Evolutionary conservation across 768 basidiomycete species (phyloP).

Genomic region (Floccularia luteovirens): DNA sequence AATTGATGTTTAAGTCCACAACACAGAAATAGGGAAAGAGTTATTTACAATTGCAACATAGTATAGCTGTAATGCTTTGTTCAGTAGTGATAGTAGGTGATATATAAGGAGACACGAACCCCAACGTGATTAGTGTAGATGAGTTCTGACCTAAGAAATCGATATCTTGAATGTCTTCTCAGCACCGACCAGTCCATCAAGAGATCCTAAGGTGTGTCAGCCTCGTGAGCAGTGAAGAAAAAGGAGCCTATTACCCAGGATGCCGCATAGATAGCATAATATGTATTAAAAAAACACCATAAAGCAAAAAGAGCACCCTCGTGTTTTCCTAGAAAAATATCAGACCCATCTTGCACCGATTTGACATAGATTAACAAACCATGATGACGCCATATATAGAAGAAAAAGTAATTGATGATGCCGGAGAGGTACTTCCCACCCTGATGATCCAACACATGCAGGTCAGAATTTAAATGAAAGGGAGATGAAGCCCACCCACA

Average conservation of each 20-base stretch:
- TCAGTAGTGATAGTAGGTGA: neutral
- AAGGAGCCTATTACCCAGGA: slow-evolving; percentile 53
- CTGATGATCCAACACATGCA: slow-evolving; percentile 25
- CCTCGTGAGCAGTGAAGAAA: neutral
- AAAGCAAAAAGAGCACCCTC: slow-evolving; percentile 49
- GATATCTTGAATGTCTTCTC: slow-evolving; percentile 43
- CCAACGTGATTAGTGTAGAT: slow-evolving; percentile 55
- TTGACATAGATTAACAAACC: slow-evolving; percentile 26
- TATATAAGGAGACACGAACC: neutral
- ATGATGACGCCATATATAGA: slow-evolving; percentile 71
- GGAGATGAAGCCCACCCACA: slow-evolving; percentile 27
- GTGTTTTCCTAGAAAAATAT: slow-evolving; percentile 13
- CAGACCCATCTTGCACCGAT: neutral
- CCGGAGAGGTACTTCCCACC: slow-evolving; percentile 78
- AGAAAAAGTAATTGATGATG: slow-evolving; percentile 58
- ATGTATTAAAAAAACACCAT: slow-evolving; percentile 58
- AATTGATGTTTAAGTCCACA: neutral
- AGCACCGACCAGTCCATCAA: slow-evolving; percentile 91
- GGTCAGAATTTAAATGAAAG: slow-evolving; percentile 2
- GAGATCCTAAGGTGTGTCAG: slow-evolving; percentile 47
- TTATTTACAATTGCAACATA: slow-evolving; percentile 67
- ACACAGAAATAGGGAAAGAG: neutral
- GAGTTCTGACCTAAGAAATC: slow-evolving; percentile 66
- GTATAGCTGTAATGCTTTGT: slow-evolving; percentile 41
- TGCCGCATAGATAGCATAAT: slow-evolving; percentile 64